Base-by-base conservation (phyloP, 1,284 basidiomycete species). In the Mycena sp. region DNA sequence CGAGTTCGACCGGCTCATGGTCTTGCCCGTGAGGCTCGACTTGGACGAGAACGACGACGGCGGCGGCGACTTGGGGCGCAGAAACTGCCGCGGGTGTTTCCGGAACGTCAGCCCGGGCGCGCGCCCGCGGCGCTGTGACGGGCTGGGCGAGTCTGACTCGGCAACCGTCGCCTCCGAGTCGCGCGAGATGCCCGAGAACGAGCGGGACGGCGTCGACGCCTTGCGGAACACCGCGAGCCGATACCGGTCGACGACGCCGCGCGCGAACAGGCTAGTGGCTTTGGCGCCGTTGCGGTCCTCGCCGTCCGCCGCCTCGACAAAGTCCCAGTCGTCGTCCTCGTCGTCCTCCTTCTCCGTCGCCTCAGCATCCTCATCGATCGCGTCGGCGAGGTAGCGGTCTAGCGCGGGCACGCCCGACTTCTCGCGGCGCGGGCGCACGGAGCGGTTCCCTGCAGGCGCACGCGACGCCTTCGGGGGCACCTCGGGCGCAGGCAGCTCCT, bases 251-350 rank as follows among this genome's bases (percentile, higher is more conserved):
- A 94, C 91, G 41, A 93, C 91, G 16, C 93, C 92, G 30, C 92
- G 87, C 38, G 93, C 91, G 72, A 94, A 94, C 49, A 94, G 79
- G 73, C 89, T 94, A 32, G 86, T 87, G 6, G 86, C 90, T 72
- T 88, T 88, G 37, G 87, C 79, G 11, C 92, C 92, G 68, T 94
- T 94, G 60, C 86, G 82, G 64, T 94, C 92, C 72, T 93, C 91
- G 19, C 87, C 87, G 68, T 90, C 90, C 16, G 79, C 87, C 62
- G 86, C 85, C 70, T 94, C 93, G 61, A 95, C 84, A 64, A 95
- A 87, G 82, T 94, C 93, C 93, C 93, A 95, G 64, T 94, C 93
- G 53, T 92, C 91, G 57, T 92, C 91, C 55, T 89, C 88, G 25
- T 89, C 87, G 43, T 91, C 88, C 50, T 87, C 87, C 45, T 85